Evolutionary conservation across 805 yeast species (phyloP), one percentile per base, ranked within the genome.

Genomic region (Candida sanyiensis): DNA sequence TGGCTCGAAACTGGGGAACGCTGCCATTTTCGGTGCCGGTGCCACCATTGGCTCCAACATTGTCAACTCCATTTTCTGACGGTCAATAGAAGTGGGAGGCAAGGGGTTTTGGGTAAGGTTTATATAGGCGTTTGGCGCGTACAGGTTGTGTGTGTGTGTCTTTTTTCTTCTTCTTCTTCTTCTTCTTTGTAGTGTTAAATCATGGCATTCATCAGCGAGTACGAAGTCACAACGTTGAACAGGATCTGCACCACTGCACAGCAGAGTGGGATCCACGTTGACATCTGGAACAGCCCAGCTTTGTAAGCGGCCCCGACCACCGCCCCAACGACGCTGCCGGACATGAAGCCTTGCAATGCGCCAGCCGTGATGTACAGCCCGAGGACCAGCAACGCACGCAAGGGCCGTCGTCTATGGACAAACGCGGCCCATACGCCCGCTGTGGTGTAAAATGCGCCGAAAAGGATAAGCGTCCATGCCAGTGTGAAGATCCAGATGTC

Each of bases 21-120:
- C 97, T n/a, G 89, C 94, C 25, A 76, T 89, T 35, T 90, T 87
- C 49, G 97, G 97, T 62, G 96, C 95, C 8, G 97, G 97, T 68
- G 95, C 97, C 28, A 81, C 96, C 2, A 69, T 89, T 39, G 97
- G 97, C 55, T 72, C 85, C 32, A 87, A 83, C 52, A 51, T 90
- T 37, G 85, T 89, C 28, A 77, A 83, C 53, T 72, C 84, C 30
- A 81, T 85, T 43, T 78, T 82, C 50, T 78, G 62, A 57, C 11
- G 6, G 22, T 12, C 5, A 20, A 5, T 19, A 15, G 15, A 3
- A 12, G 29, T 15, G n/a, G 18, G 16, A 27, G 18, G 3, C 3
- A 6, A 15, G 18, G 29, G 4, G 29, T 8, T 27, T 15, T 27
- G 9, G 29, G 18, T 27, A n/a, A n/a, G n/a, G n/a, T n/a, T n/a